Conservation (phyloP, 805 yeast species). For the Teunomyces barrocoloradensis region DNA sequence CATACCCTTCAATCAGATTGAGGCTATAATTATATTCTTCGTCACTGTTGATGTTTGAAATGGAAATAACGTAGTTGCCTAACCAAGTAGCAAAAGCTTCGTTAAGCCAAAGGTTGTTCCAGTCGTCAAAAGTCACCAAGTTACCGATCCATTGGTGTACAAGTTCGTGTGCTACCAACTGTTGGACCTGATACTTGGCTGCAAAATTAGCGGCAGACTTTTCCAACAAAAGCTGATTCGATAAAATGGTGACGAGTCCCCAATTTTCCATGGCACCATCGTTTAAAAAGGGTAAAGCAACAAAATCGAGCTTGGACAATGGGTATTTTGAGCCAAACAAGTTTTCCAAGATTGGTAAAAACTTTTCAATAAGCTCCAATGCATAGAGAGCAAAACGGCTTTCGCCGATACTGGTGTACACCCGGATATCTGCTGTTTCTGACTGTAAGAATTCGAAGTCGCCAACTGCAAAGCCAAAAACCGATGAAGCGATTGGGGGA, state of each 20-base stretch:
- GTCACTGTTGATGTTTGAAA: slow-evolving; percentile 15
- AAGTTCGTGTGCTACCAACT: slow-evolving; percentile 66
- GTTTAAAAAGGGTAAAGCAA: slow-evolving; percentile 65
- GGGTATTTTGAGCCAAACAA: slow-evolving; percentile 52
- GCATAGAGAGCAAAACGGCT: slow-evolving; percentile 48
- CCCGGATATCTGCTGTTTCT: slow-evolving; percentile 41
- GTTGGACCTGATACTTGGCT: slow-evolving; percentile 40
- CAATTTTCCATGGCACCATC: slow-evolving; percentile 85
- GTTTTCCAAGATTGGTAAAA: slow-evolving; percentile 47
- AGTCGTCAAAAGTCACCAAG: slow-evolving; percentile 60
- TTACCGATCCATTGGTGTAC: slow-evolving; percentile 84
- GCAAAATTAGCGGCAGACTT: slow-evolving; percentile 18
- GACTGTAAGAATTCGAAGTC: slow-evolving; percentile 50
- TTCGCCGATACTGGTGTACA: slow-evolving; percentile 57
- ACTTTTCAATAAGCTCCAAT: slow-evolving; percentile 43
- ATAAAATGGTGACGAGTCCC: slow-evolving; percentile 62
- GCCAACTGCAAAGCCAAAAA: slow-evolving; percentile 69
- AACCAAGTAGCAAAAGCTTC: slow-evolving; percentile 78
- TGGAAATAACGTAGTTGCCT: slow-evolving; percentile 46
- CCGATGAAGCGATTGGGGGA: slow-evolving; percentile 59
- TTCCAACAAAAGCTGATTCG: slow-evolving; percentile 40
- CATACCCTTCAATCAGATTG: slow-evolving; percentile 16
- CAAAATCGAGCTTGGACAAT: slow-evolving; percentile 61
- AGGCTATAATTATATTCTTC: slow-evolving; percentile 10
- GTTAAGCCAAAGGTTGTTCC: slow-evolving; percentile 71